Evolutionary conservation across 768 basidiomycete genomes (phyloP).

Genomic region (Boletus vinaceobasis): DNA sequence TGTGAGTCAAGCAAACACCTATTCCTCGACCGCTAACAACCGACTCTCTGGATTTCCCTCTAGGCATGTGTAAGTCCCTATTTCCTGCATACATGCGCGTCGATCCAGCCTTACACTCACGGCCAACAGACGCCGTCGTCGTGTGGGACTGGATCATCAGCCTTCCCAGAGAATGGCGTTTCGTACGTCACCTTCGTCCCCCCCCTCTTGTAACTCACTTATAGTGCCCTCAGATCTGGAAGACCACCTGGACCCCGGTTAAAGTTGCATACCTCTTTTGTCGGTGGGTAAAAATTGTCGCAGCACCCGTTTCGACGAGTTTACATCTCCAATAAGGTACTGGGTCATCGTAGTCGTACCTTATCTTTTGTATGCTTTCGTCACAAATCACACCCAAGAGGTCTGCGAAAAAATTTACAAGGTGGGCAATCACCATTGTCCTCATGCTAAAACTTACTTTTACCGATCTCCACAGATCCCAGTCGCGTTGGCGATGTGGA

Average conservation of each 20-base stretch:
- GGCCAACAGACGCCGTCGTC: conserved; percentile 64
- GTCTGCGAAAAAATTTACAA: conserved; percentile 70
- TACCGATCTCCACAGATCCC: conserved; percentile 51
- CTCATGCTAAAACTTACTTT: background rate
- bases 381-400: conserved; percentile 59
- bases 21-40: conserved; percentile 16
- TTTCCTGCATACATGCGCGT: conserved; percentile 19
- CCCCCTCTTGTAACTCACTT: background rate
- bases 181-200: conserved; percentile 43
- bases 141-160: conserved; percentile 86
- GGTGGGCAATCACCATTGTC: conserved; percentile 34
- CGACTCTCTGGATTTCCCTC: conserved; percentile 30
- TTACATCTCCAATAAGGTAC: conserved; percentile 45
- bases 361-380: conserved; percentile 74
- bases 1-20: conserved; percentile 48
- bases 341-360: conserved; percentile 82
- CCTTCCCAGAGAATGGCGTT: conserved; percentile 72
- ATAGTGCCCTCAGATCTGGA: conserved; percentile 59
- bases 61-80: conserved; percentile 66
- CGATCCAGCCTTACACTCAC: background rate
- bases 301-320: conserved; percentile 1
- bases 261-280: conserved; percentile 83
- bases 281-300: conserved; percentile 48
- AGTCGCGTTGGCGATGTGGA: conserved; percentile 82
- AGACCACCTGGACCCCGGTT: conserved; percentile 79